phyloP scores from a whole-genome alignment of 2,329 filamentous ascomycete genomes.

The Fusarium sp. region DNA sequence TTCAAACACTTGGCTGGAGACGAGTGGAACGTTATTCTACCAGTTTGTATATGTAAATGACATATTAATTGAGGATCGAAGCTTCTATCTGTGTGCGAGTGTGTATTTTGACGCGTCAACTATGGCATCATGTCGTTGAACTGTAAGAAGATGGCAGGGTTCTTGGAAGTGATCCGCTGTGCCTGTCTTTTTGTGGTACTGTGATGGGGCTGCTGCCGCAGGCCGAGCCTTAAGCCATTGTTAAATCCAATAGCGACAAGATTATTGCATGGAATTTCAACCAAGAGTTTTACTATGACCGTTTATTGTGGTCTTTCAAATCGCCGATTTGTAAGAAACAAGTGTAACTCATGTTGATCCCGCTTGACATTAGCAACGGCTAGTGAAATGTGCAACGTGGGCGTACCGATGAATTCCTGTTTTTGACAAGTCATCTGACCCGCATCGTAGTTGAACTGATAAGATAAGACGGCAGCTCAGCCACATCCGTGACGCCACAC shows the following conservation, averaged over 20 bases:
- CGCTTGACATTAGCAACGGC: too few relatives aligned
- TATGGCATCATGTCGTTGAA: constrained; percentile 9
- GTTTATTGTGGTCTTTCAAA: too few relatives aligned
- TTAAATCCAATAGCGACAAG: neutral
- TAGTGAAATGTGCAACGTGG: neutral
- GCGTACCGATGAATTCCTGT: constrained; percentile 5
- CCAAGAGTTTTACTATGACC: too few relatives aligned
- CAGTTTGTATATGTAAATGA: neutral
- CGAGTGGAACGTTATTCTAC: neutral
- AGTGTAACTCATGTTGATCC: neutral
- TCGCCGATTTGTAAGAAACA: neutral
- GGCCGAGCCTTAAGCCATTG: constrained; percentile 15
- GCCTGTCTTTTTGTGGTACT: neutral
- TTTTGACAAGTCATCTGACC: neutral
- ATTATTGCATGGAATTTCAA: neutral
- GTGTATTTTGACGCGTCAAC: neutral
- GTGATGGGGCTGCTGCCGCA: constrained; percentile 18
- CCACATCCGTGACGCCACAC: constrained; percentile 14
- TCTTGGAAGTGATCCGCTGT: neutral
- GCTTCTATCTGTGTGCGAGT: neutral
- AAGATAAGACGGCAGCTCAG: constrained; percentile 5
- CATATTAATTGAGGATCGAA: neutral
- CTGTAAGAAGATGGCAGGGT: neutral
- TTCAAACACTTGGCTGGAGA: neutral
- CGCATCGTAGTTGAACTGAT: constrained; percentile 5